Percentiles rank a stretch among this genome's conserved stretches.
phyloP scores from a whole-genome alignment of 2,329 filamentous ascomycete species.

The Trichoderma hamatum region DNA sequence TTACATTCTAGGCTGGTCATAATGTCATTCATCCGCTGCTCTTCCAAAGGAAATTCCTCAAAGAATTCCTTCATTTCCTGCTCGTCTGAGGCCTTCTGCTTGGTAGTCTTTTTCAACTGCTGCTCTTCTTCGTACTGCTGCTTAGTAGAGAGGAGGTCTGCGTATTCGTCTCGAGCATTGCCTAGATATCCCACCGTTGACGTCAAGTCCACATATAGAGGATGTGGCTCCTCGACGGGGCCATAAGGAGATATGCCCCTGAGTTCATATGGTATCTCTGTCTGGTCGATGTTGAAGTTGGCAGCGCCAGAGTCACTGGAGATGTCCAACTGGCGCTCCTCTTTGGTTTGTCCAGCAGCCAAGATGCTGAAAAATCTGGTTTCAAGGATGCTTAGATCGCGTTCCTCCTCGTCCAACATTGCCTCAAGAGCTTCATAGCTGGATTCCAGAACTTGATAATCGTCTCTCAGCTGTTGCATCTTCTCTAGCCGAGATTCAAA shows the following conservation, averaged over 20 bases:
- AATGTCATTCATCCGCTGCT: slow-evolving; percentile 39
- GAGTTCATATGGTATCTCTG: slow-evolving; percentile 39
- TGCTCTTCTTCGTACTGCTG: slow-evolving; percentile 45
- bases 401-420: slow-evolving; percentile 43
- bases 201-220: slow-evolving; percentile 50
- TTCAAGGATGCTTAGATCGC: slow-evolving; percentile 42
- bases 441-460: slow-evolving; percentile 43
- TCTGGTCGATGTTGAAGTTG: slow-evolving; percentile 1
- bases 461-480: slow-evolving; percentile 44
- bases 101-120: slow-evolving; percentile 37
- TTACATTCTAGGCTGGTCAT: slow-evolving; percentile 41
- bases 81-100: slow-evolving; percentile 39
- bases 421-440: slow-evolving; percentile 44
- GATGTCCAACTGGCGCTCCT: slow-evolving; percentile 19
- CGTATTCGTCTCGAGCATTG: slow-evolving; percentile 51
- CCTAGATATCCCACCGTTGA: slow-evolving; percentile 50
- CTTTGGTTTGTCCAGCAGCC: slow-evolving; percentile 35
- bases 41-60: slow-evolving; percentile 45
- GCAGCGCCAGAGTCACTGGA: slow-evolving; percentile 25
- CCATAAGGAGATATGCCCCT: slow-evolving; percentile 42
- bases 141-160: slow-evolving; percentile 48
- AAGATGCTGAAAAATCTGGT: slow-evolving; percentile 45
- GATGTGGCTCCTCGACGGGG: slow-evolving; percentile 48
- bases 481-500: slow-evolving; percentile 39
- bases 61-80: slow-evolving; percentile 51